These are phyloP conservation scores for Talaromyces sp. DNA, from an alignment of 2,329 filamentous ascomycete genomes.

Conservation along the genomic window DNA sequence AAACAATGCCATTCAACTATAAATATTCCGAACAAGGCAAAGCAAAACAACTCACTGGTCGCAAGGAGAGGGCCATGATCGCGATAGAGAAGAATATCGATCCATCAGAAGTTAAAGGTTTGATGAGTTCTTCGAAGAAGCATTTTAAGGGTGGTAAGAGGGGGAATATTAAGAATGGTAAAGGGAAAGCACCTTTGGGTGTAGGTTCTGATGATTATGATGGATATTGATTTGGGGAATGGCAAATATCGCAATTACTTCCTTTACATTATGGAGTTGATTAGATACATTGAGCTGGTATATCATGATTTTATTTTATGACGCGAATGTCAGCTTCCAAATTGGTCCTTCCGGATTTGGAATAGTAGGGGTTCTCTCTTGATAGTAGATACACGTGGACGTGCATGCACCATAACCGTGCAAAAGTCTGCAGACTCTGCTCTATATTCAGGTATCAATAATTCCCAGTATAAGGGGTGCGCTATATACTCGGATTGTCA, in stretches of 20 bases:
- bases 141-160: constrained; percentile 52
- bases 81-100: constrained; percentile 83
- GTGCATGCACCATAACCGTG: too few relatives aligned
- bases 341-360: not conserved
- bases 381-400: not conserved
- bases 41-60: constrained; percentile 72
- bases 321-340: not conserved
- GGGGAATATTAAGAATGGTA: constrained; percentile 28
- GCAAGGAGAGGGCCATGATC: constrained; percentile 72
- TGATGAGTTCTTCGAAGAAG: constrained; percentile 71
- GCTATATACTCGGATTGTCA: not conserved
- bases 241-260: not conserved
- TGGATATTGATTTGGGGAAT: not conserved
- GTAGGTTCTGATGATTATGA: constrained; percentile 13
- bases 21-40: constrained; percentile 80
- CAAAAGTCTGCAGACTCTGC: not conserved
- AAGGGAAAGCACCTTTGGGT: constrained; percentile 22
- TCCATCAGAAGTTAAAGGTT: constrained; percentile 56
- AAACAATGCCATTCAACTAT: constrained; percentile 79
- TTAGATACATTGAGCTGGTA: not conserved
- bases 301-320: not conserved
- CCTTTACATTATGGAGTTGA: not conserved
- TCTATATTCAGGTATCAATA: not conserved
- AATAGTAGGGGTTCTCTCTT: not conserved
- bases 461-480: not conserved